Evolutionary conservation across 352 stramenopile species (phyloP).

Genomic region (Phytophthora hybrid): DNA sequence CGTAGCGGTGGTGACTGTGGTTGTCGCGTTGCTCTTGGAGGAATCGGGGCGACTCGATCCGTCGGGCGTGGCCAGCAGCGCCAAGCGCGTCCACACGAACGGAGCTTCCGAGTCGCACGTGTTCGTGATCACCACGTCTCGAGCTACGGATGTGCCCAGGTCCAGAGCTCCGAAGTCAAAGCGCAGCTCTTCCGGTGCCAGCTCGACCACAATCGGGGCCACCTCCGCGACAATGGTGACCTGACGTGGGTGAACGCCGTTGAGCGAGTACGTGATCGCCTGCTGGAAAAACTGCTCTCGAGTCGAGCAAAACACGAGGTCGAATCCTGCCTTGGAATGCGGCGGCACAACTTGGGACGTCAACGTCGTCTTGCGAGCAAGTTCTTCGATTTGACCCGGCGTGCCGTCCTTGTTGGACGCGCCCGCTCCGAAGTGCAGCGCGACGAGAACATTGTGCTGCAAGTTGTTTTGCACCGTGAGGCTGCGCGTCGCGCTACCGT

Average conservation of each 20-base stretch:
- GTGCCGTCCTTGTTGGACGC: constrained; percentile 21
- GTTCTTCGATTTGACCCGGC: constrained; percentile 57
- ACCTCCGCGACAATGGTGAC: constrained; percentile 89
- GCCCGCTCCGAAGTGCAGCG: constrained; percentile 39
- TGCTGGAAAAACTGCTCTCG: constrained; percentile 91
- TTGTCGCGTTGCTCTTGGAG: constrained; percentile 65
- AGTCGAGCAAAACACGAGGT: constrained; percentile 84
- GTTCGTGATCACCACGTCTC: constrained; percentile 87
- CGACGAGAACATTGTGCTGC: constrained; percentile 81
- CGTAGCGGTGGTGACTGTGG: constrained; percentile 20
- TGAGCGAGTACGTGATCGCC: constrained; percentile 86
- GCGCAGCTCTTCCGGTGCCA: constrained; percentile 60
- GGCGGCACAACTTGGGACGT: constrained; percentile 90
- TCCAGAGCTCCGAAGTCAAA: constrained; percentile 84
- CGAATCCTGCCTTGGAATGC: constrained; percentile 85
- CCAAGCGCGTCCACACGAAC: constrained; percentile 77
- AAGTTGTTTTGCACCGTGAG: constrained; percentile 93
- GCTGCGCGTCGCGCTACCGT: constrained; percentile 77
- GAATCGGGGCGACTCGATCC: constrained; percentile 50
- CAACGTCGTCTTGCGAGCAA: constrained; percentile 60
- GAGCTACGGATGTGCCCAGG: constrained; percentile 53
- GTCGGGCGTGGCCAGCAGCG: constrained; percentile 26
- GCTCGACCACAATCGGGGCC: constrained; percentile 85
- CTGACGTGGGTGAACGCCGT: constrained; percentile 86
- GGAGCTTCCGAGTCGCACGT: constrained; percentile 90